Evolutionary conservation across 2,329 filamentous ascomycete genomes (phyloP).

Genomic region (Microdochium trichocladiopsis): DNA sequence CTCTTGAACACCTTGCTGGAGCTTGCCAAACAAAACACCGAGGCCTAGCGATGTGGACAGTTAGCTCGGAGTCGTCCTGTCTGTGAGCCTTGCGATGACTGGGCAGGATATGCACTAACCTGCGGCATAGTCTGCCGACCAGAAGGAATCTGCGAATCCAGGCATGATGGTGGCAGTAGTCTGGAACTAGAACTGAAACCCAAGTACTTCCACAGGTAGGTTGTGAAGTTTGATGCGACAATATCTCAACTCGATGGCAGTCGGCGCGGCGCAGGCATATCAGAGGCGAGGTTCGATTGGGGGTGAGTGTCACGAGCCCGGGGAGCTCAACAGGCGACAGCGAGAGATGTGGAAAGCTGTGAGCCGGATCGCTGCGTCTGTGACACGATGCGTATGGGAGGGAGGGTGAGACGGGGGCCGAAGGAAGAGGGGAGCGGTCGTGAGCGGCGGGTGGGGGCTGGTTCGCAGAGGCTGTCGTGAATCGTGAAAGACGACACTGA

Average conservation of each 20-base stretch:
- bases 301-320: too few relatives aligned
- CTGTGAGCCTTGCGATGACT: background rate
- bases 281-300: background rate
- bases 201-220: background rate
- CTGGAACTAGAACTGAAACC: background rate
- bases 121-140: constrained; percentile 95
- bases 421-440: background rate
- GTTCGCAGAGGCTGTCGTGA: background rate
- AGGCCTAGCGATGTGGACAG: constrained; percentile 48
- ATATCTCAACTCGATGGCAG: background rate
- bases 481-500: background rate
- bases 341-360: background rate
- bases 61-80: background rate
- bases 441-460: too few relatives aligned
- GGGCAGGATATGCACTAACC: constrained; percentile 42
- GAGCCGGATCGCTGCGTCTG: background rate
- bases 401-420: background rate
- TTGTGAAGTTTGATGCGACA: background rate
- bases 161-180: constrained; percentile 51
- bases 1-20: constrained; percentile 92
- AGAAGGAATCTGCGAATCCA: constrained; percentile 92
- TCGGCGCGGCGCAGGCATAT: background rate
- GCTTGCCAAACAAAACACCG: constrained; percentile 90
- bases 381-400: background rate
- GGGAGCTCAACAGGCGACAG: background rate